Conservation (phyloP, 129 eudicot genomes). For the Escallonia herrerae region DNA sequence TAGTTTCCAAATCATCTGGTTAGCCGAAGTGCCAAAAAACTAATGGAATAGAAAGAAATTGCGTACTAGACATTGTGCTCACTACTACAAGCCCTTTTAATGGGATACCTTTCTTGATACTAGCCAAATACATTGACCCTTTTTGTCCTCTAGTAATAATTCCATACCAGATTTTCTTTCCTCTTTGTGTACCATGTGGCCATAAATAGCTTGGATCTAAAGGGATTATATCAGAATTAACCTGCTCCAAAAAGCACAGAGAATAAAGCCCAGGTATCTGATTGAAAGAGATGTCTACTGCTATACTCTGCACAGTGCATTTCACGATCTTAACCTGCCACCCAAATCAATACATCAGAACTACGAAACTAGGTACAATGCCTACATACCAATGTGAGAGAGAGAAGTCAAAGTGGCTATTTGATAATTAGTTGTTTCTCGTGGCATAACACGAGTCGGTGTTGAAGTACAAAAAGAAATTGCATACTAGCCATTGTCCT, state of each 20-base stretch:
- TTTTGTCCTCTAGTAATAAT: too few species aligned
- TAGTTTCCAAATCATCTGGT: background rate
- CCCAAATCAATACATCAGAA: background rate
- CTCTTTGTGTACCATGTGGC: background rate
- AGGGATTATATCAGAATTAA: background rate
- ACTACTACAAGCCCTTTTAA: background rate
- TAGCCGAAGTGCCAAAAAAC: background rate
- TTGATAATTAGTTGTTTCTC: background rate
- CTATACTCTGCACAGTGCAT: background rate
- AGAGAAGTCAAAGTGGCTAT: background rate
- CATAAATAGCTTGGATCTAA: background rate
- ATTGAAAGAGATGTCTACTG: conserved; percentile 1
- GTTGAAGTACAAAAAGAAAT: background rate
- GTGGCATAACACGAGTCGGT: background rate
- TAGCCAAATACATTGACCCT: background rate
- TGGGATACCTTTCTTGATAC: too few species aligned
- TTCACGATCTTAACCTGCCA: background rate
- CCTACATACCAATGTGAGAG: background rate
- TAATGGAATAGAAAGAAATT: background rate
- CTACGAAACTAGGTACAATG: background rate
- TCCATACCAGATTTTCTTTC: too few species aligned
- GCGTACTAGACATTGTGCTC: background rate
- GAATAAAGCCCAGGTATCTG: background rate
- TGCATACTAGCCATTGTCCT: too few species aligned
- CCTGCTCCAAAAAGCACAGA: background rate